Evolutionary conservation across 2,329 filamentous ascomycete species (phyloP).

Genomic region (Chaetomium globosum): DNA sequence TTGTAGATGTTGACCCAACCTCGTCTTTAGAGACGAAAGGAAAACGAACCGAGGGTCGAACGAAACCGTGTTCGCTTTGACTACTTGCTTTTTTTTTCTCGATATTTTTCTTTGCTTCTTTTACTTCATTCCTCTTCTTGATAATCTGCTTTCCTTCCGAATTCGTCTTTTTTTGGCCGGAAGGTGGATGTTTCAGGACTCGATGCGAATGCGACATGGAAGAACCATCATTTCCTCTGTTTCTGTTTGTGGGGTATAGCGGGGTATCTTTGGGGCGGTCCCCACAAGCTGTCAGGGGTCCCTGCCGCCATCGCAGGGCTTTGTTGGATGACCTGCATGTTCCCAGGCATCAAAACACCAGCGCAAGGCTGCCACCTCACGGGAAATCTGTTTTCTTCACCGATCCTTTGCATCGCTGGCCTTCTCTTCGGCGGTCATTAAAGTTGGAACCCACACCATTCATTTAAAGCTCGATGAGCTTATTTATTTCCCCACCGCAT

Average conservation of each 20-base stretch:
- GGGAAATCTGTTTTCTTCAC: not conserved
- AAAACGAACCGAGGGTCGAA: too few relatives aligned
- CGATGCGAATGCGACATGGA: not conserved
- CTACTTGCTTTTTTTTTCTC: too few relatives aligned
- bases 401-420: not conserved
- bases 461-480: not conserved
- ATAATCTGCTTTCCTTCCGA: too few relatives aligned
- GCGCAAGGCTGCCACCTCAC: slow-evolving; percentile 11
- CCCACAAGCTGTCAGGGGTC: not conserved
- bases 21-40: too few relatives aligned
- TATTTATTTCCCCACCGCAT: not conserved
- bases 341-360: slow-evolving; percentile 9
- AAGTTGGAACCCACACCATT: not conserved
- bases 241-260: not conserved
- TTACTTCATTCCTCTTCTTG: too few relatives aligned
- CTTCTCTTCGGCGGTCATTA: not conserved
- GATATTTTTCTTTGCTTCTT: too few relatives aligned
- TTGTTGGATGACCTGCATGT: not conserved
- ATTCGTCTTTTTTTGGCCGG: too few relatives aligned
- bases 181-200: not conserved
- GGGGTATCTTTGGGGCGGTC: not conserved
- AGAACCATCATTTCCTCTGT: not conserved
- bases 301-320: not conserved
- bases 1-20: too few relatives aligned
- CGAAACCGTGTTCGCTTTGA: too few relatives aligned